Evolutionary conservation across 495 filamentous ascomycete species (phyloP).

Genomic region (Tuber melanosporum): DNA sequence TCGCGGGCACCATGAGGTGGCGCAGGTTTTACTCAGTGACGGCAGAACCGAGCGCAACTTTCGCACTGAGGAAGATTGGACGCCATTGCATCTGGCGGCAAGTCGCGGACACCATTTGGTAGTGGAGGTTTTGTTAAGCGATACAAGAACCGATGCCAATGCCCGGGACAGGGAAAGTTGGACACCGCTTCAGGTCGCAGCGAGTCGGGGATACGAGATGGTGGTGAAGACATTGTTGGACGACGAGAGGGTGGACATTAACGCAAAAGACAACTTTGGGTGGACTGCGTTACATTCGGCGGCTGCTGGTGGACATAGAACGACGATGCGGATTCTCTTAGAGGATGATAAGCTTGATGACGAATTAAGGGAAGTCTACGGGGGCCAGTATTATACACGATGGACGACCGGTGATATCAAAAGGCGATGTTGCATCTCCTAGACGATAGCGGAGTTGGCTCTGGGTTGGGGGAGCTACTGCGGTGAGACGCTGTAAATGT

Average conservation of each 20-base stretch:
- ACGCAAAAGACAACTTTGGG: neutral
- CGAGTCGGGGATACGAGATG: neutral
- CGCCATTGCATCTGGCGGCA: neutral
- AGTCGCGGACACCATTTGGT: neutral
- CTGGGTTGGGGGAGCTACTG: neutral
- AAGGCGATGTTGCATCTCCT: neutral
- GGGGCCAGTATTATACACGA: neutral
- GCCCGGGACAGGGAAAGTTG: neutral
- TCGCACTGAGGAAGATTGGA: neutral
- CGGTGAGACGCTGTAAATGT: neutral
- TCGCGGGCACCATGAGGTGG: neutral
- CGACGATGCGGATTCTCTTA: neutral
- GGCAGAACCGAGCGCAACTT: neutral
- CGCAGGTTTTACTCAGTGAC: neutral
- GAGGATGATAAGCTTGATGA: neutral
- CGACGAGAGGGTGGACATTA: conserved; percentile 1
- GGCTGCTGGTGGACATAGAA: neutral
- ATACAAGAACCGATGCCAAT: neutral
- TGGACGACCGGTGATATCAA: neutral
- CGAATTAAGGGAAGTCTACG: neutral
- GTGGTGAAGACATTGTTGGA: neutral
- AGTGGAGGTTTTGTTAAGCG: neutral
- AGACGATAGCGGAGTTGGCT: neutral
- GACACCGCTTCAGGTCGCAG: neutral
- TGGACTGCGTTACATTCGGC: neutral